These are phyloP conservation scores for Tolypocladium endophyticum DNA, from an alignment of 2,329 filamentous ascomycete genomes.

Conservation along the genomic window DNA sequence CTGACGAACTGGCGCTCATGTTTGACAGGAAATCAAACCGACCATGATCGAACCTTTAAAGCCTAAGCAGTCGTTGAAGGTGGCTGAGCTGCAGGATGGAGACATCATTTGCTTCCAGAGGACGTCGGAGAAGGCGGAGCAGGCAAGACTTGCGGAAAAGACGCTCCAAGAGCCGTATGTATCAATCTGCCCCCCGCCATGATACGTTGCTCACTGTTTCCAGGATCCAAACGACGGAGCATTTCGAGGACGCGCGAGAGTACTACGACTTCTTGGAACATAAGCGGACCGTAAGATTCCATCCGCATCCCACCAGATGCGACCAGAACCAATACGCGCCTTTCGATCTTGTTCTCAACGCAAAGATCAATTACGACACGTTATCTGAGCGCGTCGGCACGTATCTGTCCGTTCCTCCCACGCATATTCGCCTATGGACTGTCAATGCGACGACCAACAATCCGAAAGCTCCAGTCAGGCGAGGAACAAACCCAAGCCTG, in stretches of 20 bases:
- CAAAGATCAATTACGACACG: slow-evolving; percentile 83
- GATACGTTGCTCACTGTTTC: background rate
- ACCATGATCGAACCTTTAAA: slow-evolving; percentile 96
- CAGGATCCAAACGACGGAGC: slow-evolving; percentile 28
- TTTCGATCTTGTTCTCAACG: slow-evolving; percentile 72
- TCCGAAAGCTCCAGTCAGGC: slow-evolving; percentile 68
- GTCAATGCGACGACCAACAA: slow-evolving; percentile 68
- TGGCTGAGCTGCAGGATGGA: slow-evolving; percentile 91
- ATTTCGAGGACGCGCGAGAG: slow-evolving; percentile 61
- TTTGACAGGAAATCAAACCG: slow-evolving; percentile 74
- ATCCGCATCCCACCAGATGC: slow-evolving; percentile 50
- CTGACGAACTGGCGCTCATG: background rate
- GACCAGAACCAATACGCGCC: slow-evolving; percentile 47
- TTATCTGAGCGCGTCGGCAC: slow-evolving; percentile 76
- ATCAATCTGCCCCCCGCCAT: too few species aligned
- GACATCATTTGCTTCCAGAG: slow-evolving; percentile 94
- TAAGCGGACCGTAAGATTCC: slow-evolving; percentile 69
- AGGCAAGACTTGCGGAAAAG: slow-evolving; percentile 16
- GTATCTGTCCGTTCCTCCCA: slow-evolving; percentile 64
- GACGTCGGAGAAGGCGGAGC: slow-evolving; percentile 34
- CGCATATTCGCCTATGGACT: slow-evolving; percentile 85
- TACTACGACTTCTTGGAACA: slow-evolving; percentile 94
- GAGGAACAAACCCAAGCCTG: slow-evolving; percentile 59
- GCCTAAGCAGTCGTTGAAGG: slow-evolving; percentile 75
- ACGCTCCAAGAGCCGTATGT: slow-evolving; percentile 20